Evolutionary conservation across 2,329 filamentous ascomycete genomes (phyloP).

Genomic region (Hypoxylon sp.): DNA sequence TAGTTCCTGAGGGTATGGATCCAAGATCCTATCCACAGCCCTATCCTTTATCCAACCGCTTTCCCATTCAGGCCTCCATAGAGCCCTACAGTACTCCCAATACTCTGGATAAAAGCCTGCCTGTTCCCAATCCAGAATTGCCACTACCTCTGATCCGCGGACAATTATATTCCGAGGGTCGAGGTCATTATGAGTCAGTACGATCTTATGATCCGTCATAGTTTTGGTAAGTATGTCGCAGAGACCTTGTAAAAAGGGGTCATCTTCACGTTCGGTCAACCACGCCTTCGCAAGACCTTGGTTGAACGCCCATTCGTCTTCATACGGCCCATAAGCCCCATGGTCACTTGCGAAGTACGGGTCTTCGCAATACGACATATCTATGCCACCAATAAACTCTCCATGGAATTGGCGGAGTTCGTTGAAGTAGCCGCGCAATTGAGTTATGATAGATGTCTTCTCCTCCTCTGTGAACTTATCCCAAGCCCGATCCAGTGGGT

Average conservation of each 20-base stretch:
- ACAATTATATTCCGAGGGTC: slow-evolving; percentile 38
- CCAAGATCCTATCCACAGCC: slow-evolving; percentile 22
- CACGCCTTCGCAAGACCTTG: not conserved
- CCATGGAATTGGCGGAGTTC: slow-evolving; percentile 28
- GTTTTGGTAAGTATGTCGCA: not conserved
- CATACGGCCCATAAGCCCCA: slow-evolving; percentile 20
- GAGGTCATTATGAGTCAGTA: slow-evolving; percentile 36
- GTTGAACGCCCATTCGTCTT: not conserved
- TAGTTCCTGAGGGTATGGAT: slow-evolving; percentile 21
- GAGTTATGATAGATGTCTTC: slow-evolving; percentile 24
- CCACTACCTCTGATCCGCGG: slow-evolving; percentile 32
- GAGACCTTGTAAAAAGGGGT: not conserved
- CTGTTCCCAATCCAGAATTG: slow-evolving; percentile 37
- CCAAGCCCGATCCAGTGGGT: slow-evolving; percentile 28
- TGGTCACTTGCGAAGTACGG: slow-evolving; percentile 13
- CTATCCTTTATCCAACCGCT: slow-evolving; percentile 24
- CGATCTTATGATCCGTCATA: slow-evolving; percentile 28
- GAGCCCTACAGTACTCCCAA: slow-evolving; percentile 40
- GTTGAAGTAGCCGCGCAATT: slow-evolving; percentile 23
- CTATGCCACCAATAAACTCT: slow-evolving; percentile 28
- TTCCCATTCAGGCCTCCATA: slow-evolving; percentile 30
- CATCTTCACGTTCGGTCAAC: not conserved
- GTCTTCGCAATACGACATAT: slow-evolving; percentile 26
- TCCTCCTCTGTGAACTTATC: slow-evolving; percentile 17
- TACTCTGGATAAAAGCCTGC: slow-evolving; percentile 37